Conservation (phyloP, 106 monocot genomes). For the Dioscorea dumetorum region DNA sequence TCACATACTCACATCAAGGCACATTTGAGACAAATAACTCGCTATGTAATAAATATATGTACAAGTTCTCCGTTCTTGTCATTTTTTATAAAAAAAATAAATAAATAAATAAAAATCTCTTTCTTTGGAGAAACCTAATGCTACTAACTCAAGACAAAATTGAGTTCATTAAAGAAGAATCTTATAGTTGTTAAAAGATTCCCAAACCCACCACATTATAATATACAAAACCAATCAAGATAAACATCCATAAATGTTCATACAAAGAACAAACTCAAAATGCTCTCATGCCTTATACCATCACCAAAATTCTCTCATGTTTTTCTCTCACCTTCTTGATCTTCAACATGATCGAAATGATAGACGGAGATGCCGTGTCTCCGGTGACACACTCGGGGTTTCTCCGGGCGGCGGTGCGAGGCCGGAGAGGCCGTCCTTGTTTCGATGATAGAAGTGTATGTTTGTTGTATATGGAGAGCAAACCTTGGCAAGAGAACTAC, state of each 20-base stretch:
- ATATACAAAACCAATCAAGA: neutral
- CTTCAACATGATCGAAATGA: neutral
- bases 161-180: no score
- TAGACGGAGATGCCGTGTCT: neutral
- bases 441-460: conserved; percentile 14
- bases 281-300: conserved; percentile 13
- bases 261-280: neutral
- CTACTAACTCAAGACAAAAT: neutral
- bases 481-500: conserved; percentile 21
- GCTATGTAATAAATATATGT: no score
- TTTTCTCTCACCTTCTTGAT: conserved; percentile 8
- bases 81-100: neutral
- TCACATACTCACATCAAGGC: no score
- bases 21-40: no score
- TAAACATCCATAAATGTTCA: neutral
- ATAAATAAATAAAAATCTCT: neutral
- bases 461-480: conserved; percentile 11
- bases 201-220: neutral
- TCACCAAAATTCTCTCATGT: neutral
- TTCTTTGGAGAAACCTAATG: neutral
- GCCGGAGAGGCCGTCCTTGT: neutral
- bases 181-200: conserved; percentile 17
- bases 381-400: conserved; percentile 15
- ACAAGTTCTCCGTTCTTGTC: no score
- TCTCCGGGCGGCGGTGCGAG: conserved; percentile 15